A percentile compares a stretch with the other conserved stretches of the same genome.
phyloP scores from a whole-genome alignment of 2,329 filamentous ascomycete species.

The Mycocentrospora acerina region DNA sequence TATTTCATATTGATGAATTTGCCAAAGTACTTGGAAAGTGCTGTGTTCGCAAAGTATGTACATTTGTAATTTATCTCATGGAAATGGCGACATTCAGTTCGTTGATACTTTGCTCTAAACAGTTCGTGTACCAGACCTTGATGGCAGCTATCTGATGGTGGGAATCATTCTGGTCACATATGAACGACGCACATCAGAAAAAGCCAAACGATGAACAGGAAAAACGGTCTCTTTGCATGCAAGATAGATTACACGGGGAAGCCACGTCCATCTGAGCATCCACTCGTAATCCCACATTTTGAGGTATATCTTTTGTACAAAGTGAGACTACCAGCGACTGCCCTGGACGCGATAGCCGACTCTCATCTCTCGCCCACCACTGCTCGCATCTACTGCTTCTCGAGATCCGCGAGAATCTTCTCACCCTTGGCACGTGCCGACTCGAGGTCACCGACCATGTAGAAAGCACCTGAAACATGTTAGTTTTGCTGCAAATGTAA shows the following conservation, averaged over 20 bases:
- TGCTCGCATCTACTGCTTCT: slow-evolving; percentile 48
- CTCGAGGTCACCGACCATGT: slow-evolving; percentile 97
- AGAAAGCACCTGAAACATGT: slow-evolving; percentile 65
- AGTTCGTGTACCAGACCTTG: too few relatives aligned
- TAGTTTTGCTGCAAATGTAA: slow-evolving; percentile 9
- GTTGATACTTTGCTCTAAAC: too few relatives aligned
- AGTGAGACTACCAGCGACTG: slow-evolving; percentile 36
- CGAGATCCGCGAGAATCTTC: slow-evolving; percentile 98
- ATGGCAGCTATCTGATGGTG: too few relatives aligned
- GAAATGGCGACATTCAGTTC: too few relatives aligned
- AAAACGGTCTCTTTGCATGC: slow-evolving; percentile 41
- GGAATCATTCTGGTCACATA: too few relatives aligned
- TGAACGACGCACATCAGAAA: too few relatives aligned
- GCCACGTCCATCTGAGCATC: slow-evolving; percentile 38
- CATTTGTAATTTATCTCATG: too few relatives aligned
- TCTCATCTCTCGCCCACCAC: slow-evolving; percentile 38
- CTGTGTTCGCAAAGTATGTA: too few relatives aligned
- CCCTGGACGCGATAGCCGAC: slow-evolving; percentile 35
- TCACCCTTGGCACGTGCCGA: slow-evolving; percentile 95
- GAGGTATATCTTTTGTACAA: slow-evolving; percentile 43
- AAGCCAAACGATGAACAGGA: too few relatives aligned
- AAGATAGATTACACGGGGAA: slow-evolving; percentile 44
- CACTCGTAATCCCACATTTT: slow-evolving; percentile 36
- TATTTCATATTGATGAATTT: too few relatives aligned
- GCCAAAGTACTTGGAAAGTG: too few relatives aligned